phyloP scores from a whole-genome alignment of 2,329 filamentous ascomycete species.

The Gliomastix tumulicola region DNA sequence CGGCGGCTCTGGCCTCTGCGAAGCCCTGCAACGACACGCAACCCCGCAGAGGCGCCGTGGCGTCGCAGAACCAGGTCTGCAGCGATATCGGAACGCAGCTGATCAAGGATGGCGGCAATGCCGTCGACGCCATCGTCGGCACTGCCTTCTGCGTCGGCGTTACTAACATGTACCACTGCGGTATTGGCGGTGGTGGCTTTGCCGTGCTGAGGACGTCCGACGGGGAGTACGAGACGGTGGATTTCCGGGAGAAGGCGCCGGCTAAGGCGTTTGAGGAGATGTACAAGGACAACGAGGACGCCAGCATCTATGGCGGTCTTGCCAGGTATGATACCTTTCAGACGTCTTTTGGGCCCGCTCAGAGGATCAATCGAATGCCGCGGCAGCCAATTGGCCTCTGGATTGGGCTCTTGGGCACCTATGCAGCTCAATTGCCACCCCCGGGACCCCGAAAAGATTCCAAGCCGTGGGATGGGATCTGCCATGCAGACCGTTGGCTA shows the following conservation, averaged over 20 bases:
- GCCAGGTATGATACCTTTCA: constrained; percentile 55
- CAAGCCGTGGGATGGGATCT: too few species aligned
- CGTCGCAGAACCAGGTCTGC: constrained; percentile 53
- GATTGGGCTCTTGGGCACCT: neutral
- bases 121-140: constrained; percentile 58
- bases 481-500: too few species aligned
- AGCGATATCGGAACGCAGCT: constrained; percentile 51
- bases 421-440: too few species aligned
- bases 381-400: too few species aligned
- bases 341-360: too few species aligned
- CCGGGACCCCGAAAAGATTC: too few species aligned
- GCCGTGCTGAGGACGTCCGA: constrained; percentile 61
- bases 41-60: constrained; percentile 60
- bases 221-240: constrained; percentile 69
- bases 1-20: too few species aligned
- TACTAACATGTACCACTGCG: constrained; percentile 59
- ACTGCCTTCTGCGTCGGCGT: constrained; percentile 59
- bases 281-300: constrained; percentile 62
- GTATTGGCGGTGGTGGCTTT: constrained; percentile 75
- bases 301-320: constrained; percentile 62
- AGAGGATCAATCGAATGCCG: too few species aligned
- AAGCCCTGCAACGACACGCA: too few species aligned
- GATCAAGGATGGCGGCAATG: constrained; percentile 54
- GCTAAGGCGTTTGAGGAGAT: constrained; percentile 73
- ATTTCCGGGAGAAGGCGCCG: constrained; percentile 81